Base-by-base conservation (phyloP, 257 asterid species). In the Parsonsia alboflavescens region DNA sequence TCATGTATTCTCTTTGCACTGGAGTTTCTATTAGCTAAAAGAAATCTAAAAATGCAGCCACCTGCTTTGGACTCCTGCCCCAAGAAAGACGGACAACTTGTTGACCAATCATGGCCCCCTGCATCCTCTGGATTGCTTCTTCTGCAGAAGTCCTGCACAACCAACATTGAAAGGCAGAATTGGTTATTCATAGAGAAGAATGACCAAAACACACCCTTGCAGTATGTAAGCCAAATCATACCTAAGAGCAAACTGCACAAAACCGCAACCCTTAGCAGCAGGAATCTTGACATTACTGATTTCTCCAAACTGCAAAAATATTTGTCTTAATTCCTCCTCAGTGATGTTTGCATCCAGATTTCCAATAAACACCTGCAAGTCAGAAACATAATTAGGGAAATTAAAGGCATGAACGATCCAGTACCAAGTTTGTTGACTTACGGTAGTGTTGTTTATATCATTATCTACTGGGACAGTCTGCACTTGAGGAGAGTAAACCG, bases 51-150 rank as follows among this genome's bases (percentile, higher is more conserved):
- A 6, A 39, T 10, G 56, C 52, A 44, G 59, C 64, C 66, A 91
- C 98, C 96, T 89, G 97, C 80, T 93, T 93, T 53, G 88, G 97
- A 72, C 89, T 89, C 87, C 96, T 85, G 82, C 96, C 98, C 98
- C 97, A 93, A 44, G 96, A 93, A 82, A 93, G 92, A 50, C 96
- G 96, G 73, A 93, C 97, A 56, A 88, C 91, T 82, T 89, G 97
- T 75, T 91, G 96, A 79, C 98, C 97, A 82, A 93, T 89, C 80
- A 84, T 83, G 75, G 89, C 78, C 66, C 98, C 93, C 79, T 89
- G 97, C 98, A 93, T 89, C 80, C 97, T 88, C 85, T 88, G 97
- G 82, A 93, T 93, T 68, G 97, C 87, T 84, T 91, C 98, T 84
- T 93, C 98, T 45, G 97, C 97, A 71, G 96, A 93, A 53, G 92